A percentile compares a stretch with the other conserved stretches of the same genome.
These are phyloP conservation scores for Penicillium fimorum DNA, from an alignment of 495 filamentous ascomycete species.

Conservation along the genomic window DNA sequence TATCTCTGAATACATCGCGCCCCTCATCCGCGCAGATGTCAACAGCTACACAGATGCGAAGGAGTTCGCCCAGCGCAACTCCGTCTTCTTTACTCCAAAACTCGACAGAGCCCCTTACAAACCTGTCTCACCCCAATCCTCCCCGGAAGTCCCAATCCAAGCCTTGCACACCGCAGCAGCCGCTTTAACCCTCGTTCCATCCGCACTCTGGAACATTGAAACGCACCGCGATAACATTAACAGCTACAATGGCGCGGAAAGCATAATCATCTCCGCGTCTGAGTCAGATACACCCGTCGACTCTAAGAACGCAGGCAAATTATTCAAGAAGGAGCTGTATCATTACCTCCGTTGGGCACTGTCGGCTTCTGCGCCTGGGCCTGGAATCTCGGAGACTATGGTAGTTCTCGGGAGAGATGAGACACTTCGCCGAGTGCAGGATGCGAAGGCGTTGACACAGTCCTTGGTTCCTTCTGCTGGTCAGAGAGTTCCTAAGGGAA, in stretches of 20 bases:
- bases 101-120: constrained; percentile 37
- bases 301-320: constrained; percentile 26
- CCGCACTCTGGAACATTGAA: constrained; percentile 36
- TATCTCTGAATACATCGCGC: constrained; percentile 39
- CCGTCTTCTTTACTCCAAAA: constrained; percentile 61
- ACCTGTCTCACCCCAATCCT: constrained; percentile 12
- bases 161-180: constrained; percentile 41
- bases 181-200: constrained; percentile 40
- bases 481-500: constrained; percentile 23
- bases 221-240: constrained; percentile 40
- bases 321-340: constrained; percentile 48
- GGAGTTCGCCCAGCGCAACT: constrained; percentile 57
- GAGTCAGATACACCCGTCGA: constrained; percentile 4
- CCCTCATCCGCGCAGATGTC: constrained; percentile 59
- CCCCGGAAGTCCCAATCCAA: constrained; percentile 30
- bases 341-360: constrained; percentile 69
- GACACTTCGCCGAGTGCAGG: constrained; percentile 52
- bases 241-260: constrained; percentile 35
- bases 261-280: constrained; percentile 8
- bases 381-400: constrained; percentile 58
- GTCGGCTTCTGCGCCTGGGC: constrained; percentile 56
- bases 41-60: constrained; percentile 59
- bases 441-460: constrained; percentile 40
- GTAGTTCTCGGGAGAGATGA: constrained; percentile 61
- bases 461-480: constrained; percentile 19